These are phyloP conservation scores for Candida wancherniae DNA, from an alignment of 805 yeast genomes.

Conservation along the genomic window DNA sequence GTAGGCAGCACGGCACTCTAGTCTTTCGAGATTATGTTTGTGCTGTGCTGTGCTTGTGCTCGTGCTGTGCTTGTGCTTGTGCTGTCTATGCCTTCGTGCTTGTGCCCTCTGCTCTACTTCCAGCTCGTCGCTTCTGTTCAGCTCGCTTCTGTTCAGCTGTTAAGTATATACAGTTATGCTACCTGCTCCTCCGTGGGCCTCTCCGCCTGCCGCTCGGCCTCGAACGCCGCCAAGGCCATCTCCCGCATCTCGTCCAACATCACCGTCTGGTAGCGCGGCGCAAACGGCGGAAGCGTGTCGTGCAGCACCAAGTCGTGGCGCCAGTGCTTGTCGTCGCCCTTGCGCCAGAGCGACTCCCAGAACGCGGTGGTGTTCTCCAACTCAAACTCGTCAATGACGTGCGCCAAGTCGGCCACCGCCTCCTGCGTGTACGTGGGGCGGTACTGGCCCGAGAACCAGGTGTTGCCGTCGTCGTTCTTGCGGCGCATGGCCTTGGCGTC, in stretches of 20 bases:
- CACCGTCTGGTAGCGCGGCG: constrained; percentile 64
- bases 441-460: constrained; percentile 83
- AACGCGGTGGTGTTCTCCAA: constrained; percentile 46
- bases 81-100: too few relatives aligned
- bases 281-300: constrained; percentile 50
- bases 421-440: constrained; percentile 90
- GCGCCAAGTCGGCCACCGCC: constrained; percentile 77
- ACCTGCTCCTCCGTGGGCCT: constrained; percentile 2
- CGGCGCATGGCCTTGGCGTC: constrained; percentile 65
- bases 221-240: constrained; percentile 33
- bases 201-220: constrained; percentile 15
- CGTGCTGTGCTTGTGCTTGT: too few relatives aligned
- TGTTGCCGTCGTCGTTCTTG: constrained; percentile 69
- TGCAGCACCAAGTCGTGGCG: constrained; percentile 53
- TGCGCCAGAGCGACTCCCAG: constrained; percentile 89
- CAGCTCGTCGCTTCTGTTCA: too few relatives aligned
- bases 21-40: too few relatives aligned
- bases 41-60: too few relatives aligned
- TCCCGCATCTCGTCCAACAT: constrained; percentile 57
- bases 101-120: too few relatives aligned
- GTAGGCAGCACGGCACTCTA: too few relatives aligned
- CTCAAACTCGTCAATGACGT: constrained; percentile 61
- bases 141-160: too few relatives aligned
- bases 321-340: constrained; percentile 80
- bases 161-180: constrained; percentile 4